phyloP scores from a whole-genome alignment of 2,329 filamentous ascomycete genomes.

The Colletotrichum spaethianum region DNA sequence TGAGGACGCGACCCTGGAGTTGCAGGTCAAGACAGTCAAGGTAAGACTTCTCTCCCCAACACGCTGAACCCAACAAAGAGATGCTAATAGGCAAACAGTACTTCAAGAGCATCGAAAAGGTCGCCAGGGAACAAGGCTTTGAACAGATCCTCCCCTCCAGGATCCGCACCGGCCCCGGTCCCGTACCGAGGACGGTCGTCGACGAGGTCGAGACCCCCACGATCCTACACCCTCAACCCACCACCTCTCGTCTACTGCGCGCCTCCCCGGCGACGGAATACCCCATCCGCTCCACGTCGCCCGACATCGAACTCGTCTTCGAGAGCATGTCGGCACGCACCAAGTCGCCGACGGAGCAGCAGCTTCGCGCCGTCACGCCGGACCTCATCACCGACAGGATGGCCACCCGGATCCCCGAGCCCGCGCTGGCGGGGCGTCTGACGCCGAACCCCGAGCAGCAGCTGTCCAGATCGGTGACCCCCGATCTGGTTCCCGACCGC shows the following conservation, averaged over 20 bases:
- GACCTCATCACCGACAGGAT: constrained; percentile 70
- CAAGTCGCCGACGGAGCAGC: constrained; percentile 57
- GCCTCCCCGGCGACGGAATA: constrained; percentile 69
- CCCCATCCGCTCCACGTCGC: constrained; percentile 60
- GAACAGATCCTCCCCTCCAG: constrained; percentile 71
- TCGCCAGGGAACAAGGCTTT: constrained; percentile 70
- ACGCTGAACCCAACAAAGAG: background rate
- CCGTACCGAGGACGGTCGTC: constrained; percentile 56
- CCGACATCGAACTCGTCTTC: constrained; percentile 39
- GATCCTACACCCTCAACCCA: constrained; percentile 68
- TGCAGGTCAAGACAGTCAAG: constrained; percentile 82
- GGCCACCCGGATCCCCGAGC: constrained; percentile 58
- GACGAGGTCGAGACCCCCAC: constrained; percentile 60
- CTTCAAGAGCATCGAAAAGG: constrained; percentile 79
- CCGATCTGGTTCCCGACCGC: constrained; percentile 71
- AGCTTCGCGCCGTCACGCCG: constrained; percentile 60
- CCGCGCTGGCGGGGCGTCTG: constrained; percentile 58
- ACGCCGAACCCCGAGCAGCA: constrained; percentile 64
- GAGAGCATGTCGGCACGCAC: constrained; percentile 37
- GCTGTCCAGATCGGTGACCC: constrained; percentile 58
- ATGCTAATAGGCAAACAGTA: constrained; percentile 59
- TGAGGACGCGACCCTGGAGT: constrained; percentile 81
- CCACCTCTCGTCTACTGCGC: constrained; percentile 68
- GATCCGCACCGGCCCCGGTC: constrained; percentile 66
- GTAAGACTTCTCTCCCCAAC: constrained; percentile 49